Evolutionary conservation across 768 basidiomycete genomes (phyloP).

Genomic region (Neoboletus magnificus): DNA sequence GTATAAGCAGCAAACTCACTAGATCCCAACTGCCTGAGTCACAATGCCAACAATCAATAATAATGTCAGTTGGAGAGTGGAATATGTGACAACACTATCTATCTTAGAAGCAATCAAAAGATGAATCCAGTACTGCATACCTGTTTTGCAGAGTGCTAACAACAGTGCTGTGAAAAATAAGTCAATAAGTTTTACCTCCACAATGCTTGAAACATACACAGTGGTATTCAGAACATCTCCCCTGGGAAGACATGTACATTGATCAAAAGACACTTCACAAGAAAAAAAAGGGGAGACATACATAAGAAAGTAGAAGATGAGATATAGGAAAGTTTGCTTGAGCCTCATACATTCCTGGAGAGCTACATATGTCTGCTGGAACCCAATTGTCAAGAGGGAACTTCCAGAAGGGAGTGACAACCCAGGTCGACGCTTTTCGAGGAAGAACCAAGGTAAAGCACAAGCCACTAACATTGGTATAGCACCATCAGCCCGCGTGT

Average conservation of each 20-base stretch:
- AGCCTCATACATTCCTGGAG: constrained; percentile 61
- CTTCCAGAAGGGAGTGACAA: constrained; percentile 55
- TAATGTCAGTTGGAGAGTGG: constrained; percentile 66
- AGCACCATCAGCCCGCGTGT: not conserved
- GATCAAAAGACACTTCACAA: not conserved
- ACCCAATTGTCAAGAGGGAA: constrained; percentile 59
- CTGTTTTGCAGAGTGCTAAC: constrained; percentile 70
- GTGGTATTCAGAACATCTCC: constrained; percentile 75
- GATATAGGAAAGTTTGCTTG: constrained; percentile 72
- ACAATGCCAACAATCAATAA: constrained; percentile 65
- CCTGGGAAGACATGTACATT: constrained; percentile 34
- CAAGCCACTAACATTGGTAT: constrained; percentile 45
- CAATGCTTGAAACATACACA: constrained; percentile 44
- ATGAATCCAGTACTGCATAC: constrained; percentile 28
- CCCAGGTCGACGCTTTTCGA: constrained; percentile 66
- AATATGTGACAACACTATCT: constrained; percentile 62
- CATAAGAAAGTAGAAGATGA: constrained; percentile 77
- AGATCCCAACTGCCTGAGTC: constrained; percentile 63
- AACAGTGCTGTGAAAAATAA: constrained; percentile 49
- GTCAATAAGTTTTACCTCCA: not conserved
- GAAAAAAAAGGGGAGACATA: constrained; percentile 30
- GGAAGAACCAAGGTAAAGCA: constrained; percentile 70
- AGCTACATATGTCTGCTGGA: constrained; percentile 63
- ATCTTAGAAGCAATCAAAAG: constrained; percentile 1
- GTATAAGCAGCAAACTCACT: constrained; percentile 39